Conservation (phyloP, 495 filamentous ascomycete species). For the Articulospora tetracladia region DNA sequence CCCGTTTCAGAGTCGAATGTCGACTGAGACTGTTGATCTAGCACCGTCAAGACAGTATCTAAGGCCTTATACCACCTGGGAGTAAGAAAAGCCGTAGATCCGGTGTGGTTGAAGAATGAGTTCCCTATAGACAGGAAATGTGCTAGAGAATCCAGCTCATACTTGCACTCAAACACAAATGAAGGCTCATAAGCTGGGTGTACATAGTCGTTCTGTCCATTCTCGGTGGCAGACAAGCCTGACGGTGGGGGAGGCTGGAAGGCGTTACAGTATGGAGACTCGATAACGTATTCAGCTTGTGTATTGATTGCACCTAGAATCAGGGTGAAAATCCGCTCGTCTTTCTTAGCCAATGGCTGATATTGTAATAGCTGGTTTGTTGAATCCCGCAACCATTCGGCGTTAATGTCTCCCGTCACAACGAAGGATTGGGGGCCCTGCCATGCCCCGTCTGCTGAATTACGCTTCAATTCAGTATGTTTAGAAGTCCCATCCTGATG, state of each 20-base stretch:
- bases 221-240: slow-evolving; percentile 60
- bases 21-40: slow-evolving; percentile 72
- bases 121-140: slow-evolving; percentile 85
- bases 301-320: slow-evolving; percentile 96
- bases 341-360: slow-evolving; percentile 75
- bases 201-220: slow-evolving; percentile 77
- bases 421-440: slow-evolving; percentile 87
- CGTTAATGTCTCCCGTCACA: slow-evolving; percentile 98
- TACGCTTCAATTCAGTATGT: slow-evolving; percentile 35
- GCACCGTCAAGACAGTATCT: slow-evolving; percentile 63
- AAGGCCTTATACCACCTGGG: slow-evolving; percentile 78
- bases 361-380: slow-evolving; percentile 94
- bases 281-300: slow-evolving; percentile 89
- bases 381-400: slow-evolving; percentile 96
- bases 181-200: slow-evolving; percentile 81
- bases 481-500: slow-evolving; percentile 51
- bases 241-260: slow-evolving; percentile 92
- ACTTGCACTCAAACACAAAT: slow-evolving; percentile 96
- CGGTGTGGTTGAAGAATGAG: slow-evolving; percentile 78
- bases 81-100: slow-evolving; percentile 72
- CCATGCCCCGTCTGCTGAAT: slow-evolving; percentile 58
- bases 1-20: slow-evolving; percentile 71
- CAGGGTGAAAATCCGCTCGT: slow-evolving; percentile 67
- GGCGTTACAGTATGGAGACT: slow-evolving; percentile 95
- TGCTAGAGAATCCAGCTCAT: slow-evolving; percentile 93